Conservation (phyloP, 192 early-diverging fungal genomes). For the Linnemannia exigua region DNA sequence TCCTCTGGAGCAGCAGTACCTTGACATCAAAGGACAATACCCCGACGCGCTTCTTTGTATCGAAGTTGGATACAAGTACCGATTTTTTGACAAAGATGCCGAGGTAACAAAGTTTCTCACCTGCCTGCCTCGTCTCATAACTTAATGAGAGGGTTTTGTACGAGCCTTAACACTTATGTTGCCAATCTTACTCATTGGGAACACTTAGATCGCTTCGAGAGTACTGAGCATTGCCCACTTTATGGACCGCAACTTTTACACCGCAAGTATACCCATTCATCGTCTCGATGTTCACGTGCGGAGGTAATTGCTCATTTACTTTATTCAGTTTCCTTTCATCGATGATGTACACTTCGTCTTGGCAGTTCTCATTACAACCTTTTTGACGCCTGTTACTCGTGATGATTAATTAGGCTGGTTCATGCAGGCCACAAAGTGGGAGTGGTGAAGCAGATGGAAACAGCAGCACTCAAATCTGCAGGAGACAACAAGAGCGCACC, state of each 20-base stretch:
- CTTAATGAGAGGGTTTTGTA: background rate
- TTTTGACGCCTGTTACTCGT: background rate
- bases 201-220: slow-evolving; percentile 73
- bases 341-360: too few relatives aligned
- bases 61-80: slow-evolving; percentile 96
- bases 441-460: slow-evolving; percentile 86
- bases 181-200: background rate
- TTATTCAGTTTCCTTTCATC: too few relatives aligned
- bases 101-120: slow-evolving; percentile 60
- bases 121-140: background rate
- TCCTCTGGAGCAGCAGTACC: slow-evolving; percentile 87
- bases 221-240: slow-evolving; percentile 88
- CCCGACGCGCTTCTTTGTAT: slow-evolving; percentile 84
- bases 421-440: slow-evolving; percentile 90
- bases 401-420: slow-evolving; percentile 69
- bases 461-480: slow-evolving; percentile 86
- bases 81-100: slow-evolving; percentile 94
- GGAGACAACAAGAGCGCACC: slow-evolving; percentile 76
- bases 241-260: slow-evolving; percentile 82
- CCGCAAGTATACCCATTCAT: slow-evolving; percentile 84
- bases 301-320: slow-evolving; percentile 66
- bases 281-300: slow-evolving; percentile 87
- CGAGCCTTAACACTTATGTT: background rate
- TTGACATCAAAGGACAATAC: slow-evolving; percentile 79
- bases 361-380: too few relatives aligned